These are phyloP conservation scores for Kitagawia praeruptora DNA, from an alignment of 129 eudicot species.

Conservation along the genomic window DNA sequence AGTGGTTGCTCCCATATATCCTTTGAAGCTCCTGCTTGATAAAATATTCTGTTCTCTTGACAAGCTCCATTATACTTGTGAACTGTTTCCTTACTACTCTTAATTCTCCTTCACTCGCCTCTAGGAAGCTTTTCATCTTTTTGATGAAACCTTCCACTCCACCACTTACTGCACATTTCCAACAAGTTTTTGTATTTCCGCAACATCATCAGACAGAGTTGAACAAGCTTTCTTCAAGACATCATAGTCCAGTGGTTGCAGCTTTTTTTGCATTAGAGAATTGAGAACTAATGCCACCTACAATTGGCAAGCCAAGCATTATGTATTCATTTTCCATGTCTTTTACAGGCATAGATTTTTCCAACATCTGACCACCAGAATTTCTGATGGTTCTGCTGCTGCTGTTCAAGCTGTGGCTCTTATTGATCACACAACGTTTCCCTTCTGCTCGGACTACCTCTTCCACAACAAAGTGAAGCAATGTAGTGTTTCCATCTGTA, in stretches of 20 bases:
- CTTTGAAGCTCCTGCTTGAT: constrained; percentile 66
- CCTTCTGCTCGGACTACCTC: constrained; percentile 90
- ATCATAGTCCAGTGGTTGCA: constrained; percentile 58
- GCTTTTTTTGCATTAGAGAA: constrained; percentile 74
- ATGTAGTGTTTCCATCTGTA: constrained; percentile 79
- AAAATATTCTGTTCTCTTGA: constrained; percentile 65
- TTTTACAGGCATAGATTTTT: constrained; percentile 12
- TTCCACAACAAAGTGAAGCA: constrained; percentile 90
- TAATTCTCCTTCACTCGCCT: constrained; percentile 47
- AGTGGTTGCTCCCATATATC: constrained; percentile 41
- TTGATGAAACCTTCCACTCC: constrained; percentile 49
- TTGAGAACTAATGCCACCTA: constrained; percentile 82
- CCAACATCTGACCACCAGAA: constrained; percentile 7
- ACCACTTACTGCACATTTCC: constrained; percentile 36
- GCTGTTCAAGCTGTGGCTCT: constrained; percentile 35
- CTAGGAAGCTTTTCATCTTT: constrained; percentile 64
- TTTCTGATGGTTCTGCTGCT: constrained; percentile 30
- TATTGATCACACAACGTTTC: constrained; percentile 60
- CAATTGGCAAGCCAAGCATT: constrained; percentile 73
- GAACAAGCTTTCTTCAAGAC: constrained; percentile 27
- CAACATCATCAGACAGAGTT: constrained; percentile 29
- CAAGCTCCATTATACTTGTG: constrained; percentile 52
- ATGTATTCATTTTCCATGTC: constrained; percentile 52
- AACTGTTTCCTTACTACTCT: constrained; percentile 38
- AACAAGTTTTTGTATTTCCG: constrained; percentile 33